Percentiles rank a stretch among this genome's conserved stretches.
phyloP scores from a whole-genome alignment of 441 rosid genomes.

The Hura crepitans region DNA sequence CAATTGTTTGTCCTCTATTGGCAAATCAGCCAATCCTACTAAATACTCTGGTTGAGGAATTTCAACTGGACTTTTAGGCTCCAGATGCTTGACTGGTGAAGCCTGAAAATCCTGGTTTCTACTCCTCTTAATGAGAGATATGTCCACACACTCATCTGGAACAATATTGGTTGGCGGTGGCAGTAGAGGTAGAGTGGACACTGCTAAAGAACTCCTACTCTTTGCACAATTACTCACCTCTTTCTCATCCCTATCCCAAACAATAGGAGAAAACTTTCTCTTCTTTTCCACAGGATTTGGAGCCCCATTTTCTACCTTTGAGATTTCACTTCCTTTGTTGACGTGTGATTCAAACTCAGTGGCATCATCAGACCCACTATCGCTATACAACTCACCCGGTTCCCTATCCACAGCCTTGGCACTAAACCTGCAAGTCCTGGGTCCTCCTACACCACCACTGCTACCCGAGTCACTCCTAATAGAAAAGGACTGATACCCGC shows the following conservation, averaged over 20 bases:
- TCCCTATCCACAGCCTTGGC: constrained; percentile 67
- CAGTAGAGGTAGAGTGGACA: constrained; percentile 49
- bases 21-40: constrained; percentile 32
- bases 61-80: constrained; percentile 24
- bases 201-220: constrained; percentile 36
- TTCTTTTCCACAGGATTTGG: constrained; percentile 54
- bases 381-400: constrained; percentile 98
- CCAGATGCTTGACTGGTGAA: constrained; percentile 34
- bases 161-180: constrained; percentile 50
- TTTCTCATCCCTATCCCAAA: constrained; percentile 88
- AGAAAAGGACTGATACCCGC: constrained; percentile 44
- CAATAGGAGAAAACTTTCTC: constrained; percentile 93
- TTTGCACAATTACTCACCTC: constrained; percentile 37
- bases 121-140: constrained; percentile 38
- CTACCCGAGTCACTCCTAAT: constrained; percentile 62
- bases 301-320: constrained; percentile 44
- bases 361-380: constrained; percentile 92
- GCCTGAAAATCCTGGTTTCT: constrained; percentile 27
- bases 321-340: constrained; percentile 39
- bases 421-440: constrained; percentile 35
- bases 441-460: constrained; percentile 41
- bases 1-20: constrained; percentile 40
- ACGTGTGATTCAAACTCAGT: constrained; percentile 42
- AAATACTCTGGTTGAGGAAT: constrained; percentile 33
- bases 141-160: constrained; percentile 37